Base-by-base conservation (phyloP, 257 asterid genomes). In the Solanum infundibuliforme region DNA sequence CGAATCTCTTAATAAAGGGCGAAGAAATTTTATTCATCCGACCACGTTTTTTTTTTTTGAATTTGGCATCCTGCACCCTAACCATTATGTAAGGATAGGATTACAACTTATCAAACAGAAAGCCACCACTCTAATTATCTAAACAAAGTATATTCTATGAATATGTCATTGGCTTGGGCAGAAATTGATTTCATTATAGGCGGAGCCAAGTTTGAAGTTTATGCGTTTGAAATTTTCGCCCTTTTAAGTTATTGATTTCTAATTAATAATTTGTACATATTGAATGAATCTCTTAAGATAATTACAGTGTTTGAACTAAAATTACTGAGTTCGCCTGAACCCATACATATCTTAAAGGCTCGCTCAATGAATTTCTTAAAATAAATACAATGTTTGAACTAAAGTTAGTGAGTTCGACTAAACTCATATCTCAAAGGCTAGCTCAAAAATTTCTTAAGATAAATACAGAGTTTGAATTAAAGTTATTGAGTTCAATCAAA, bases 401-500 rank as follows among this genome's bases (percentile, higher is more conserved):
- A 60, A 60, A 23, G 2, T 60, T 58, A 21, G 1, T 20, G 10
- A 20, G 23, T 16, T 52, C 8, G 3, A 5, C 23, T 16, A 1
- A 48, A 48, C 8, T 1, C 10, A 52, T 52, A 58, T 7, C 27
- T 58, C 12, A 20, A 58, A 58, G 1, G 27, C 66, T 58, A 58
- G 25, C 66, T 58, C 12, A 20, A 18, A 8, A 55, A 48, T 48
- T 48, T 48, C 58, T 48, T 48, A 48, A 48, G 7, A 48, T 48
- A 48, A 48, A 48, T 48, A 13, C 4, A 3, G 0, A 18, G 2
- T 62, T n/a, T 62, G 14, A 10, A 62, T 6, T 23, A n/a, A 62
- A 9, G 1, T 62, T 60, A 23, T 0, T 1, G 12, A 21, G 10
- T 55, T 18, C n/a, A 3, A 0, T 3, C 9, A 9, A 58, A 60